Percentiles rank a stretch among this genome's conserved stretches.
phyloP scores from a whole-genome alignment of 2,329 filamentous ascomycete species.

The Magnaporthales sp. region DNA sequence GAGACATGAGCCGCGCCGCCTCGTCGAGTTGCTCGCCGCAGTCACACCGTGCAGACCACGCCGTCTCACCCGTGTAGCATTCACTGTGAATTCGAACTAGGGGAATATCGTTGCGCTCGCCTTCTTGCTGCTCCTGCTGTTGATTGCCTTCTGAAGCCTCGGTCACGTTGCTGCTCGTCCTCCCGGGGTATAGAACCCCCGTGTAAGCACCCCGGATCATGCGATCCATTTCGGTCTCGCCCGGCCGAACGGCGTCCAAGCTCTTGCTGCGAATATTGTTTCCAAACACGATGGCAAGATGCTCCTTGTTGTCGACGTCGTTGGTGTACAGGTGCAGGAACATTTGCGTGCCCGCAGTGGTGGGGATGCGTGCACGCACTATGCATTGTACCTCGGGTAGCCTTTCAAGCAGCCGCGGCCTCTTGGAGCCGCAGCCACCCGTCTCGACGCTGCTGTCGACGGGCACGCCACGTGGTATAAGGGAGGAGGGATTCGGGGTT shows the following conservation, averaged over 20 bases:
- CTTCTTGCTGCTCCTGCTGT: not conserved
- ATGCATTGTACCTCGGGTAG: slow-evolving; percentile 87
- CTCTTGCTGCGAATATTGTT: slow-evolving; percentile 67
- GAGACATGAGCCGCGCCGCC: slow-evolving; percentile 84
- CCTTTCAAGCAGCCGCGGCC: slow-evolving; percentile 63
- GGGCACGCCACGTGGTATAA: slow-evolving; percentile 40
- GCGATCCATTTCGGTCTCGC: slow-evolving; percentile 79
- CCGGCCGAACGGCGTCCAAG: slow-evolving; percentile 61
- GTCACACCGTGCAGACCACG: slow-evolving; percentile 95
- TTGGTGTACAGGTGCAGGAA: slow-evolving; percentile 94
- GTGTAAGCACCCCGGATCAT: slow-evolving; percentile 94
- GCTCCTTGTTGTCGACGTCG: slow-evolving; percentile 88
- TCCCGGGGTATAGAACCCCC: slow-evolving; percentile 76
- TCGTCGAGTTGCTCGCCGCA: slow-evolving; percentile 97
- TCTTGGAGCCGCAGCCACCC: slow-evolving; percentile 53
- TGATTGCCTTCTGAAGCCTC: slow-evolving; percentile 5
- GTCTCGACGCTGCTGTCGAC: slow-evolving; percentile 50
- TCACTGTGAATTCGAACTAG: slow-evolving; percentile 94
- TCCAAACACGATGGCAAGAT: slow-evolving; percentile 94
- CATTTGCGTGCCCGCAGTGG: slow-evolving; percentile 88
- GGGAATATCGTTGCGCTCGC: slow-evolving; percentile 35
- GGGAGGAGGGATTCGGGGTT: slow-evolving; percentile 32
- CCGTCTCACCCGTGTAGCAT: slow-evolving; percentile 97
- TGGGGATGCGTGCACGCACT: slow-evolving; percentile 90
- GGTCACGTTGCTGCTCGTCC: slow-evolving; percentile 56